Base-by-base conservation (phyloP, 1,284 basidiomycete genomes). In the Calocybe gambosa region DNA sequence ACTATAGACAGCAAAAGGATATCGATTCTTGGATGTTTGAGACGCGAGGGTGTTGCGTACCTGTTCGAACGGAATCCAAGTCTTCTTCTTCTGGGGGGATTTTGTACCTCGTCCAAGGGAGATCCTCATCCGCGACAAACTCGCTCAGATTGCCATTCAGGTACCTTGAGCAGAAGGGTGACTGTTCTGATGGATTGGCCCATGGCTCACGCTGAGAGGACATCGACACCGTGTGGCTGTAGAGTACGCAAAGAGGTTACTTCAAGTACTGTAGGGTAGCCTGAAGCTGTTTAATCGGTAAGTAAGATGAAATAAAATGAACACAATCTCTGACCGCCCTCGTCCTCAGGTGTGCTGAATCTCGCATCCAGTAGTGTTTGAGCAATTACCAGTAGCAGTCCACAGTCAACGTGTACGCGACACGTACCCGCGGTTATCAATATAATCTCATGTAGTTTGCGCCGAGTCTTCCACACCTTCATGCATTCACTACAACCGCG, bases 181-280 rank as follows among this genome's bases (percentile, higher is more conserved):
- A 35, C 5, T 31, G 25, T 18, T 42, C n/a, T 4, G 29, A 31
- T 8, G 13, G 29, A 31, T 12, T 13, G 13, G 5, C 6, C 29
- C 29, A 31, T 31, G 35, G 5, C 10, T 21, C 20, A 16, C 19
- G 10, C 8, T n/a, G 35, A 18, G 5, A 21, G 20, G 16, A 37
- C 35, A 8, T 19, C 4, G 35, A 21, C 15, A 37, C 35, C 29
- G 29, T 74, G 50, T 78, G 76, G 0, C 82, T 86, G 55, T 91
- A 89, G 57, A 79, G 86, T 52, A 93, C 90, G 54, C 78, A 87
- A 3, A 92, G n/a, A n/a, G n/a, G n/a, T n/a, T n/a, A n/a, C 82
- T 54, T 93, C 87, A 12, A 95, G 67, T 0, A 87, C 65, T 0
- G 89, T 94, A 55, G 85, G 70, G n/a, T n/a, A n/a, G n/a, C n/a